These are phyloP conservation scores for Lepiota venenata DNA, from an alignment of 768 basidiomycete species.

Conservation along the genomic window DNA sequence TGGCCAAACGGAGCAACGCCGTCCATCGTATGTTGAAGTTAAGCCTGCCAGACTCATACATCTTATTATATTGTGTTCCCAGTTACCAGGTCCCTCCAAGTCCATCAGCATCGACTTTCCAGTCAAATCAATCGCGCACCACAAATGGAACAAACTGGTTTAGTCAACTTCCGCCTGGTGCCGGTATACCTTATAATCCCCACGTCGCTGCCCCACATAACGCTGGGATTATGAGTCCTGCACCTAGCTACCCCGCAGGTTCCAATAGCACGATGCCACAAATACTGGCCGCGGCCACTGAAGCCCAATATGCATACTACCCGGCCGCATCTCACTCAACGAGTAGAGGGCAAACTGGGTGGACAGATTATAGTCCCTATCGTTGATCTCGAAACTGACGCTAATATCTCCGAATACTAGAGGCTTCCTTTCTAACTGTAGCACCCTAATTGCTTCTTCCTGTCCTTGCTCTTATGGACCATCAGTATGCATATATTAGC, in stretches of 20 bases:
- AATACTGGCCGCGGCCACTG: background rate
- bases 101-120: background rate
- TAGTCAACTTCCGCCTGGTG: background rate
- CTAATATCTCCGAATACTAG: too few relatives aligned
- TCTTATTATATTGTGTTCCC: background rate
- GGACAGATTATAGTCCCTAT: background rate
- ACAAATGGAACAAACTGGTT: background rate
- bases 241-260: conserved; percentile 4
- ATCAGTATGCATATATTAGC: background rate
- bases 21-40: background rate
- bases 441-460: conserved; percentile 1
- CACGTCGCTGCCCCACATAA: background rate
- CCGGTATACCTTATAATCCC: background rate
- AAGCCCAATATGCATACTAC: background rate
- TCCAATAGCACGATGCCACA: background rate
- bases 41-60: background rate
- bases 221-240: conserved; percentile 1
- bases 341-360: background rate
- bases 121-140: background rate
- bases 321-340: background rate
- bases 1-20: background rate
- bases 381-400: background rate
- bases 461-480: background rate
- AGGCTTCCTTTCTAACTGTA: too few relatives aligned
- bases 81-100: background rate